These are phyloP conservation scores for Vaccinium darrowii DNA, from an alignment of 148 eudicot species.

Conservation along the genomic window DNA sequence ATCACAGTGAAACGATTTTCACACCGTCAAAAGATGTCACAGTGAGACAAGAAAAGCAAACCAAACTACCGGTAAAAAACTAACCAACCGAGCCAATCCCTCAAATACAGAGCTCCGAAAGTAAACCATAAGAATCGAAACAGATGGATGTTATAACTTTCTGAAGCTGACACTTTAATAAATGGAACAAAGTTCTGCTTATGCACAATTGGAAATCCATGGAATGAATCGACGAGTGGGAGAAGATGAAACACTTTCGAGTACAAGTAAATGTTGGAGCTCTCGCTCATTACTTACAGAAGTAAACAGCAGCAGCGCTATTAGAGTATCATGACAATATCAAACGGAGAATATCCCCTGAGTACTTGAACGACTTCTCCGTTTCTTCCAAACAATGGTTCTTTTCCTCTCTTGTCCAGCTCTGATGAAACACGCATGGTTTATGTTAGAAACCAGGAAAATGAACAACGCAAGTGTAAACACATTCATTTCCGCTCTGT, in stretches of 20 bases:
- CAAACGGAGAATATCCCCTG: constrained; percentile 76
- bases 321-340: constrained; percentile 48
- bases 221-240: not conserved
- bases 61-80: too few relatives aligned
- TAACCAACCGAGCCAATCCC: too few relatives aligned
- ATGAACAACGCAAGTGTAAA: not conserved
- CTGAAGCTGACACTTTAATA: not conserved
- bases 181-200: not conserved
- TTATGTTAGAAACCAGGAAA: constrained; percentile 16
- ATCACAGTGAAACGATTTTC: too few relatives aligned
- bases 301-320: constrained; percentile 22
- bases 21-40: too few relatives aligned
- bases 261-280: not conserved
- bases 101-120: not conserved
- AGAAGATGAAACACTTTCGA: not conserved
- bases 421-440: constrained; percentile 37
- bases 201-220: not conserved
- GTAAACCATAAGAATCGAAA: not conserved
- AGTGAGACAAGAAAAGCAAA: too few relatives aligned
- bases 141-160: not conserved
- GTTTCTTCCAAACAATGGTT: constrained; percentile 93
- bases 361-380: constrained; percentile 82
- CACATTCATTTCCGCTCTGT: not conserved
- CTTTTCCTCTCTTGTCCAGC: constrained; percentile 95
- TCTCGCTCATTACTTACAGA: not conserved